Conservation (phyloP, 352 stramenopile species). For the Aphanomyces astaci region DNA sequence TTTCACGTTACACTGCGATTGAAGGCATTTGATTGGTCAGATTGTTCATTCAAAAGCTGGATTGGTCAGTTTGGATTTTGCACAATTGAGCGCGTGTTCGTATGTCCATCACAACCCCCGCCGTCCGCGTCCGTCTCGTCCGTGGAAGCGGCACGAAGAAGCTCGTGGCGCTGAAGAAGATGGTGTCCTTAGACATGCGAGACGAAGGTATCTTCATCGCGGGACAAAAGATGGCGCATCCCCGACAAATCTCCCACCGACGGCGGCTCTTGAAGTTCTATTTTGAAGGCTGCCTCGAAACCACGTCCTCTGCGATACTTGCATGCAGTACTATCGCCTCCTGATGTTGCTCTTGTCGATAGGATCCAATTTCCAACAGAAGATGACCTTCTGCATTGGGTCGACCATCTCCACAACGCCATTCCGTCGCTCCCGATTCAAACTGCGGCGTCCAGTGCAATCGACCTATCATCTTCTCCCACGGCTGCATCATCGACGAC, state of each 20-base stretch:
- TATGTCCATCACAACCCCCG: not conserved
- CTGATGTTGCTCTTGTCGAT: too few relatives aligned
- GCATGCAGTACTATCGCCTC: not conserved
- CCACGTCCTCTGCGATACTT: not conserved
- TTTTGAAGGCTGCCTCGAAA: not conserved
- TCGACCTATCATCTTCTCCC: not conserved
- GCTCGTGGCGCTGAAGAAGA: not conserved
- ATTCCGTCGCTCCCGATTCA: not conserved
- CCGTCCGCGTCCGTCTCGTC: not conserved
- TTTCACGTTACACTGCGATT: too few relatives aligned
- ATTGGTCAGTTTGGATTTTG: too few relatives aligned
- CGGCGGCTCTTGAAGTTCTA: constrained; percentile 1
- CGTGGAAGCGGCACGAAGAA: not conserved
- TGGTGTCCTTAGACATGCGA: not conserved
- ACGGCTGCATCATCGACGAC: not conserved
- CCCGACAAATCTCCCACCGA: not conserved
- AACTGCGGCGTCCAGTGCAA: not conserved
- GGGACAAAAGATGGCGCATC: not conserved
- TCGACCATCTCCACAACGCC: not conserved
- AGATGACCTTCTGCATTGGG: not conserved
- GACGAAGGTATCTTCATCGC: not conserved
- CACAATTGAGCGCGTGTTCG: not conserved
- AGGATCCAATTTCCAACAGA: not conserved
- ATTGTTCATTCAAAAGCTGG: too few relatives aligned
- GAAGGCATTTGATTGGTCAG: too few relatives aligned